phyloP scores from a whole-genome alignment of 2,329 filamentous ascomycete species.

The Byssothecium circinans region DNA sequence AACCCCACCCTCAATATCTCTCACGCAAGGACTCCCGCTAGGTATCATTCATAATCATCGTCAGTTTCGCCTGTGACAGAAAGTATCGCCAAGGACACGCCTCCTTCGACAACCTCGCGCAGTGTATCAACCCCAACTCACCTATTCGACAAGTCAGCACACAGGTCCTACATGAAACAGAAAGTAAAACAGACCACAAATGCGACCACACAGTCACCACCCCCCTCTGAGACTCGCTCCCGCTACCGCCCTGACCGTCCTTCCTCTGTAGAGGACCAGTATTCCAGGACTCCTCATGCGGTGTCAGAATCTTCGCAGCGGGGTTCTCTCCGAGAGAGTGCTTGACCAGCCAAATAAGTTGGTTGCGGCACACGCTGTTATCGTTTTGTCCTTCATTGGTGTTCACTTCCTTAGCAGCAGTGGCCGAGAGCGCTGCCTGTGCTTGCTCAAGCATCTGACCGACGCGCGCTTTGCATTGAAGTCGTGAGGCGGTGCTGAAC shows the following conservation, averaged over 20 bases:
- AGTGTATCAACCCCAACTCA: no score
- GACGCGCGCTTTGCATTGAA: background rate
- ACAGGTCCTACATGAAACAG: no score
- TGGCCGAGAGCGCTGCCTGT: slow-evolving; percentile 1
- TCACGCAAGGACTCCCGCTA: no score
- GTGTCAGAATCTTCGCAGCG: background rate
- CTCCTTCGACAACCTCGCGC: no score
- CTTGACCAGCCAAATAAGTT: slow-evolving; percentile 19
- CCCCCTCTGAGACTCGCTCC: background rate
- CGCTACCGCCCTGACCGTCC: background rate
- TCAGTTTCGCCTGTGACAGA: no score
- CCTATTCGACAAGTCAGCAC: no score
- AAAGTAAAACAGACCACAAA: slow-evolving; percentile 17
- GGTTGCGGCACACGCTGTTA: slow-evolving; percentile 10
- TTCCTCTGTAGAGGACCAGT: background rate
- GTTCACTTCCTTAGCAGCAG: slow-evolving; percentile 7
- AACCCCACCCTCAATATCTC: no score
- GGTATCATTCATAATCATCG: no score
- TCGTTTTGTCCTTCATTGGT: slow-evolving; percentile 2
- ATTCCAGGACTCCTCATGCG: slow-evolving; percentile 4
- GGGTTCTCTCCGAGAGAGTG: slow-evolving; percentile 11
- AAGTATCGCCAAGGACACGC: no score
- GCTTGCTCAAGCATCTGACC: slow-evolving; percentile 3
- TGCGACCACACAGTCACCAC: slow-evolving; percentile 21
- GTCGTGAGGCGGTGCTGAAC: background rate